Conservation (phyloP, 768 basidiomycete species). For the Terana coerulea region DNA sequence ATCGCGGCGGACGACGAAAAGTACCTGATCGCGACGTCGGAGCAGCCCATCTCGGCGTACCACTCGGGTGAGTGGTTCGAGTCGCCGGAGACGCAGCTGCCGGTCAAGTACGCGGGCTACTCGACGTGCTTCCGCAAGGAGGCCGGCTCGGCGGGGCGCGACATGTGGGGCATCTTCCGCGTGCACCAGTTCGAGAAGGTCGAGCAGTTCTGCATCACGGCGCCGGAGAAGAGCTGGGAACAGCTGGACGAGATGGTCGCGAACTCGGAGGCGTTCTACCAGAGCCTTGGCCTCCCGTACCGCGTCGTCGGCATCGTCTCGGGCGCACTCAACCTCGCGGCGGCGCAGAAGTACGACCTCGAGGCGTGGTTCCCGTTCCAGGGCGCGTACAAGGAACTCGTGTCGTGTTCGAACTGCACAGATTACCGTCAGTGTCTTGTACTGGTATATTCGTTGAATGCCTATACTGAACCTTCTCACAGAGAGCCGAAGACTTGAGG, state of each 20-base stretch:
- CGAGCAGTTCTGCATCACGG: slow-evolving; percentile 94
- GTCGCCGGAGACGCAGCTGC: slow-evolving; percentile 86
- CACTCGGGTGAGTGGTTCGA: slow-evolving; percentile 99
- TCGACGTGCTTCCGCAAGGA: slow-evolving; percentile 99
- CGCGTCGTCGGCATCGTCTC: slow-evolving; percentile 93
- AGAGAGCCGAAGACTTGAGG: slow-evolving; percentile 93
- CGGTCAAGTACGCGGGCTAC: slow-evolving; percentile 83
- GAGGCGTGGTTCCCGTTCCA: slow-evolving; percentile 99
- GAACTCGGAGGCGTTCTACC: slow-evolving; percentile 92
- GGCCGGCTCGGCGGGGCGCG: slow-evolving; percentile 94
- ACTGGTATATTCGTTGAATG: background rate
- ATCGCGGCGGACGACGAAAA: slow-evolving; percentile 92
- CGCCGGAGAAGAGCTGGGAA: slow-evolving; percentile 92
- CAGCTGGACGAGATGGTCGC: slow-evolving; percentile 90
- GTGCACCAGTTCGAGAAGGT: slow-evolving; percentile 99
- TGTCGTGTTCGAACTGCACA: slow-evolving; percentile 97
- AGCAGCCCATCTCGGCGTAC: slow-evolving; percentile 96
- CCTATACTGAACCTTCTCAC: slow-evolving; percentile 10
- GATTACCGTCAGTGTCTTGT: slow-evolving; percentile 81
- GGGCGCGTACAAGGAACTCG: slow-evolving; percentile 92
- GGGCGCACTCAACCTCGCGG: slow-evolving; percentile 94
- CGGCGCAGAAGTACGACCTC: slow-evolving; percentile 94
- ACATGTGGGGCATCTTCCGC: slow-evolving; percentile 99
- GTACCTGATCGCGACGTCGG: slow-evolving; percentile 98
- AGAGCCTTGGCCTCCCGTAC: slow-evolving; percentile 90